Base-by-base conservation (phyloP, 192 early-diverging fungal species). In the Dissophora globulifera region DNA sequence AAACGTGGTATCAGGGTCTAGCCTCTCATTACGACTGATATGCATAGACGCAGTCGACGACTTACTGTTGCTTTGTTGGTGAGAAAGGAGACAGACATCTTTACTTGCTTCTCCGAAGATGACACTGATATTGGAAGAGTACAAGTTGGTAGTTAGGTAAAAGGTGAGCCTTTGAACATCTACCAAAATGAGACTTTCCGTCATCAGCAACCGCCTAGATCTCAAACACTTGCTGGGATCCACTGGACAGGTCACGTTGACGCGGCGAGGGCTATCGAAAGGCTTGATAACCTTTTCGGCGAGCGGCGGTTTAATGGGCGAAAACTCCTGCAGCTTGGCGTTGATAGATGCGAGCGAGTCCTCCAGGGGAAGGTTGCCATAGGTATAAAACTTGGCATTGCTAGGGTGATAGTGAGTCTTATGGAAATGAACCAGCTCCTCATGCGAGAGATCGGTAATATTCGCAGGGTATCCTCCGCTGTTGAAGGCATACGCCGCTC, bases 301-400 rank as follows among this genome's bases (percentile, higher is more conserved):
- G 3, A 60, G 35, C 5, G 71, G 80, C 3, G 80, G 82, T 6
- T 45, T 41, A 26, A 88, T 82, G 13, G 81, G 82, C 15, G 69
- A 71, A 70, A 92, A 91, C 6, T 63, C 62, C 27, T 74, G 50
- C n/a, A 98, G 86, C 47, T 84, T 78, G 0, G 72, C 58, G 57
- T 90, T 85, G 38, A 98, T 89, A 15, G 83, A 78, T 56, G 81
- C 58, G 41, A 97, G 83, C 65, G 95, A 94, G 9, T 89, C 81
- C 26, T 85, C 89, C 51, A 98, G 69, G 3, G 85, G 83, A 57
- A 96, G 88, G 60, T 86, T 92, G 58, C 95, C 96, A 78, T 96
- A 98, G 16, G 94, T 94, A 64, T 92, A 96, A 68, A 96, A 91
- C 12, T 86, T 87, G 10, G 94, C 91, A 76, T 98, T 98, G 70